Evolutionary conservation across 768 basidiomycete species (phyloP), one percentile per base, ranked within the genome.

Genomic region (Tricholoma matsutake): DNA sequence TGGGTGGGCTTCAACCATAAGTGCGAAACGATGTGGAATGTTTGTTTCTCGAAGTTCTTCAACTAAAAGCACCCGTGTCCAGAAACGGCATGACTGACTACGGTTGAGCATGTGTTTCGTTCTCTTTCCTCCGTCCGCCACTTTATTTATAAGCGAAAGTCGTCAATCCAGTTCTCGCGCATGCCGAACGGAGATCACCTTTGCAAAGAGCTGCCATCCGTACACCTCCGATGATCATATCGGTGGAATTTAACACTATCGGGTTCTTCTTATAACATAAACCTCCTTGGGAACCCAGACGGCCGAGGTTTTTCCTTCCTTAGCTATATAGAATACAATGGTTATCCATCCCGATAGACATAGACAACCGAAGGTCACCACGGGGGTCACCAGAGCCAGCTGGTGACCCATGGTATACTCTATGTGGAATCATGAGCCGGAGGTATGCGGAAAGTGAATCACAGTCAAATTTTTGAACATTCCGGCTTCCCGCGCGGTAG

Each of bases 241-340:
- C 56, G 47, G 41, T 32, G 16, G 43, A 62, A 56, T 56, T 61
- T 60, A 25, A 34, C 43, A n/a, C 2, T 14, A 54, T 43, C 29
- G 25, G 2, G 29, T 13, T 56, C 22, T 58, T 54, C 52, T 32
- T 35, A 59, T 51, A 59, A 28, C 29, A 9, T 35, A 49, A 10
- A 29, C 41, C 16, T 54, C 58, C 63, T 63, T 61, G 65, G 67
- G 69, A 73, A 62, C 61, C 69, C 68, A 70, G 68, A 20, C 55
- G 54, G 58, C 71, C 70, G 71, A 69, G 65, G 63, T 73, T 72
- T 70, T 64, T 63, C 71, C 72, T 52, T 57, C 63, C 49, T 60
- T 65, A 58, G 61, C 55, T 60, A 60, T 58, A 14, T 16, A 6
- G 11, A 2, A 11, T n/a, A 29, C 51, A 18, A 31, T 18, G 32